Evolutionary conservation across 805 yeast genomes (phyloP).

Genomic region (Ogataea dorogensis): DNA sequence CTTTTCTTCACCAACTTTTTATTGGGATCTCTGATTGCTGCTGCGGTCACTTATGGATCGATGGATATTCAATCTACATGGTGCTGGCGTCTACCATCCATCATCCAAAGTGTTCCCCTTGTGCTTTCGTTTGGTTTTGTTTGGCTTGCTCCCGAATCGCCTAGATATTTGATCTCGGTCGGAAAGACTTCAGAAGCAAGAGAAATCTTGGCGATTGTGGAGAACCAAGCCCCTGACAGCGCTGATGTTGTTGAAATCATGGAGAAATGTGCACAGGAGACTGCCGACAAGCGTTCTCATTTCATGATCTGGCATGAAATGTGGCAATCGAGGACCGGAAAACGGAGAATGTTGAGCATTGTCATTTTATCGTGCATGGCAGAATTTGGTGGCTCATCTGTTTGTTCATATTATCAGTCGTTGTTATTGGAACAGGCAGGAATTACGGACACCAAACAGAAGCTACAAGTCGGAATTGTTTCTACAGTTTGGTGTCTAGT

Average conservation of each 20-base stretch:
- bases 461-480: constrained; percentile 26
- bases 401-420: constrained; percentile 46
- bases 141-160: constrained; percentile 41
- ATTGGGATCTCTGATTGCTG: constrained; percentile 44
- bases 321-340: constrained; percentile 35
- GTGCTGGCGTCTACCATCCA: constrained; percentile 55
- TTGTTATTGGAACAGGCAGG: constrained; percentile 28
- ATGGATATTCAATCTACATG: constrained; percentile 37
- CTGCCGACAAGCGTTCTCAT: constrained; percentile 20
- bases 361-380: constrained; percentile 31
- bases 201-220: constrained; percentile 36
- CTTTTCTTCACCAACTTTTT: constrained; percentile 43
- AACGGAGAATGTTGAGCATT: constrained; percentile 37
- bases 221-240: constrained; percentile 26
- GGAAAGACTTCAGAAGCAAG: constrained; percentile 39
- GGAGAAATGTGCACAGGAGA: constrained; percentile 26
- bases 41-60: constrained; percentile 39
- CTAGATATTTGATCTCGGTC: constrained; percentile 36
- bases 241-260: constrained; percentile 30
- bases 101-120: constrained; percentile 48
- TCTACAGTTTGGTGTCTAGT: constrained; percentile 20
- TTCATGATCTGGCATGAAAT: constrained; percentile 23
- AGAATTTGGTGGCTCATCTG: constrained; percentile 45
- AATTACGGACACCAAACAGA: constrained; percentile 17
- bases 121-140: constrained; percentile 36